Base-by-base conservation (phyloP, 371 early-diverging fungal genomes). In the Mucor indicus region DNA sequence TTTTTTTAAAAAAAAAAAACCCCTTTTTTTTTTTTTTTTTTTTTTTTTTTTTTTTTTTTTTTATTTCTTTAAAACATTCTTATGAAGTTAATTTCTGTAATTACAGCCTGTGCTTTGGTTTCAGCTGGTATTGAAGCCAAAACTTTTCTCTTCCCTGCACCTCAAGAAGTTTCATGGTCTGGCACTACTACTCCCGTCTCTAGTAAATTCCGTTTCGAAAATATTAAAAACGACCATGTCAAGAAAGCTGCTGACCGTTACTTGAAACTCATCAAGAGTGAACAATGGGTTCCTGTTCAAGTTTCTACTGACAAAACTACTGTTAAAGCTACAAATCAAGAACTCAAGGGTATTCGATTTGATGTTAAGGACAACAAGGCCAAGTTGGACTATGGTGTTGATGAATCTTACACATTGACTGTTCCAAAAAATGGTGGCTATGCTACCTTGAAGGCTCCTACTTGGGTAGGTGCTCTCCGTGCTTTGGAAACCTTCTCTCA, bases 391-490 rank as follows among this genome's bases (percentile, higher is more conserved):
- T 31, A 67, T 7, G 67, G 55, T 38, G 67, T 79, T 6, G 85
- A 87, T 55, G 90, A 89, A 51, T 84, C 86, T 2, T 89, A 89
- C 51, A 66, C 66, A 1, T 69, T 89, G 6, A 66, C 69, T 7
- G 73, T 89, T 17, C 75, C 73, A 30, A 58, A 72, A 1, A 50
- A 60, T 13, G 73, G 79, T 13, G 61, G 62, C 38, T 69, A 75
- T 35, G 65, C 68, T 15, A 66, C 58, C 13, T 75, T 91, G 44
- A 63, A 58, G 30, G 83, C 91, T 32, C 55, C 71, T 33, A 86
- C 89, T 5, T 78, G 88, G 55, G 90, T 81, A 39, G 92, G 92
- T 29, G 89, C 89, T 15, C 68, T 92, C 41, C 89, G 87, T 49
- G 91, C 78, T 21, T 67, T 92, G 4, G 85, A 85, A 62, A 89